A percentile compares a stretch with the other conserved stretches of the same genome.
phyloP scores from a whole-genome alignment of 2,329 filamentous ascomycete genomes.

The Arachnopeziza araneosa region DNA sequence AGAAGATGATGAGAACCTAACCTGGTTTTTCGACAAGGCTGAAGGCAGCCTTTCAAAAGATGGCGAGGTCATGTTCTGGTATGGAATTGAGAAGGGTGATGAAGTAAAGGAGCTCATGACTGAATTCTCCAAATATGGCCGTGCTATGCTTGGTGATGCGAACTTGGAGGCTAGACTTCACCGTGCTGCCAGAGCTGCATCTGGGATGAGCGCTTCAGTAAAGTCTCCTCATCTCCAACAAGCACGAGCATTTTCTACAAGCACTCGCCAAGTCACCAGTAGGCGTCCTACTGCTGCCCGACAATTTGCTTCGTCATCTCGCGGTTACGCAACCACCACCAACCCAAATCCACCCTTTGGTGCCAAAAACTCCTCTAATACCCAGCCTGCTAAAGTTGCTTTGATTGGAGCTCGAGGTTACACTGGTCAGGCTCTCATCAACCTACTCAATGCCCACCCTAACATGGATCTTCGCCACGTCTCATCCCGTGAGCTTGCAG shows the following conservation, averaged over 20 bases:
- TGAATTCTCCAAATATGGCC: conserved; percentile 77
- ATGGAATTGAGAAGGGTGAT: conserved; percentile 68
- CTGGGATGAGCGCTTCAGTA: conserved; percentile 47
- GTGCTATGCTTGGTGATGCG: conserved; percentile 82
- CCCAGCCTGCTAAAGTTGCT: conserved; percentile 70
- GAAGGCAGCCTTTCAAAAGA: conserved; percentile 83
- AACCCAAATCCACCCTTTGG: conserved; percentile 90
- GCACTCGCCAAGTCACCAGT: conserved; percentile 31
- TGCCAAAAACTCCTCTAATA: conserved; percentile 81
- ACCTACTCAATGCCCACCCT: conserved; percentile 80
- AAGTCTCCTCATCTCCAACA: conserved; percentile 50
- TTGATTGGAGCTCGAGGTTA: conserved; percentile 91
- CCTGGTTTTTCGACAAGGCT: conserved; percentile 97
- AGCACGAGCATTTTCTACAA: conserved; percentile 63
- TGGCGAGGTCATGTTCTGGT: conserved; percentile 94
- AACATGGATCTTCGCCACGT: conserved; percentile 87
- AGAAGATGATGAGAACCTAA: conserved; percentile 91
- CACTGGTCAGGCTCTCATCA: conserved; percentile 86
- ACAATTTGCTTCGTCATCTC: conserved; percentile 26
- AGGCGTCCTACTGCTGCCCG: conserved; percentile 12
- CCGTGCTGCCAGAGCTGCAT: conserved; percentile 66
- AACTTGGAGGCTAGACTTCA: conserved; percentile 84
- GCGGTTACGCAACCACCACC: conserved; percentile 57
- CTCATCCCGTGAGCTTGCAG: conserved; percentile 85
- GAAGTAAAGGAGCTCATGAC: conserved; percentile 79